Percentiles rank a stretch among this genome's conserved stretches.
Conservation (phyloP, 1,139 yeast genomes). For the Candida sanyaensis region DNA sequence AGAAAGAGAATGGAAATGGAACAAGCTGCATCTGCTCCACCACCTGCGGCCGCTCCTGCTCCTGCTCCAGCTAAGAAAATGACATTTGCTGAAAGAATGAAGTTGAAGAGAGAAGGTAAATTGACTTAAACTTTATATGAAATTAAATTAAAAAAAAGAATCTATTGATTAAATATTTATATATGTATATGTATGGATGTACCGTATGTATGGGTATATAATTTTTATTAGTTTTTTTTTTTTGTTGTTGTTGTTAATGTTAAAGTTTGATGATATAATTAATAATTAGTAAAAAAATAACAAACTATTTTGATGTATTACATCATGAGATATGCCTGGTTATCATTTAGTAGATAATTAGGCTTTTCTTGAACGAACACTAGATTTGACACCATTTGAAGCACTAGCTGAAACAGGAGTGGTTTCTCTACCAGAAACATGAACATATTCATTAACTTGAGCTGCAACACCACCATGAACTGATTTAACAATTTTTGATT, state of each 20-base stretch:
- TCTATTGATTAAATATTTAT: not conserved
- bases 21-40: slow-evolving; percentile 25
- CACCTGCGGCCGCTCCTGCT: not conserved
- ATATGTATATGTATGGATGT: not conserved
- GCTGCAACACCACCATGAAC: slow-evolving; percentile 84
- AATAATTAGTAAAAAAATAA: not conserved
- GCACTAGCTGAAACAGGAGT: slow-evolving; percentile 35
- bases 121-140: slow-evolving; percentile 10
- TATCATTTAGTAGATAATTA: slow-evolving; percentile 7
- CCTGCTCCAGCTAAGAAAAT: slow-evolving; percentile 32
- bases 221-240: too few species aligned
- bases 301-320: too few species aligned
- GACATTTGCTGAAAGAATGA: slow-evolving; percentile 60
- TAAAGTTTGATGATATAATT: not conserved
- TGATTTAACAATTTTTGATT: slow-evolving; percentile 58
- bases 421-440: slow-evolving; percentile 41
- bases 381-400: slow-evolving; percentile 13
- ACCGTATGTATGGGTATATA: not conserved
- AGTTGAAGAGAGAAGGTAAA: slow-evolving; percentile 50
- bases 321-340: too few species aligned
- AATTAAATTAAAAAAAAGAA: too few species aligned
- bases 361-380: slow-evolving; percentile 39
- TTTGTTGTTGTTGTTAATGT: too few species aligned
- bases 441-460: slow-evolving; percentile 60
- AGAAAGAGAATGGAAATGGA: slow-evolving; percentile 38